Evolutionary conservation across 805 yeast genomes (phyloP).

Genomic region (Yamadazyma insecticola): DNA sequence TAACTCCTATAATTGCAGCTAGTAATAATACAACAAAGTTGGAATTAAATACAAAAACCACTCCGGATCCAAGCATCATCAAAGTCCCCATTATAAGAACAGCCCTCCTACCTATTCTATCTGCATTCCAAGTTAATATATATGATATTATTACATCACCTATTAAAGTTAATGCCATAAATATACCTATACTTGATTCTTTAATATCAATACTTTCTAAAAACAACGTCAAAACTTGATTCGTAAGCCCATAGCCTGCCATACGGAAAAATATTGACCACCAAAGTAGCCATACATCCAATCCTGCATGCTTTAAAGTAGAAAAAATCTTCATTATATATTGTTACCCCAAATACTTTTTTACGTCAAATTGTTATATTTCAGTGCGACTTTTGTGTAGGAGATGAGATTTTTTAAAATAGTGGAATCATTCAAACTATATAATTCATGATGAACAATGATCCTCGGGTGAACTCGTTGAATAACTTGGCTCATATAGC

Average conservation of each 20-base stretch:
- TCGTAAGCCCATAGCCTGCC: constrained; percentile 73
- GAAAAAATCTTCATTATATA: too few relatives aligned
- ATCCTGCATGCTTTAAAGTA: constrained; percentile 37
- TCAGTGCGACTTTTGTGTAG: too few relatives aligned
- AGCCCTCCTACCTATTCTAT: constrained; percentile 58
- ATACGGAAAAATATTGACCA: constrained; percentile 64
- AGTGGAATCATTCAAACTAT: too few relatives aligned
- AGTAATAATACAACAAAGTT: constrained; percentile 51
- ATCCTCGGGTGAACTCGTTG: constrained; percentile 23
- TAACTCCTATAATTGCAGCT: constrained; percentile 81
- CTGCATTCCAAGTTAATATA: constrained; percentile 73
- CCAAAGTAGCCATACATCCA: constrained; percentile 64
- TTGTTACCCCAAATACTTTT: too few relatives aligned
- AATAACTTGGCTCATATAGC: constrained; percentile 41
- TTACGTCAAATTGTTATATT: too few relatives aligned
- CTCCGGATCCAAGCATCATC: constrained; percentile 66
- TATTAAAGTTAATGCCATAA: constrained; percentile 74
- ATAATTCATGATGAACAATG: constrained; percentile 13
- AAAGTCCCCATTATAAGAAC: constrained; percentile 62
- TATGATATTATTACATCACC: constrained; percentile 78
- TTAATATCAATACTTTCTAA: constrained; percentile 50
- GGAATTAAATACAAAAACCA: constrained; percentile 53
- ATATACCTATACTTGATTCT: constrained; percentile 62
- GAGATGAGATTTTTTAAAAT: too few relatives aligned
- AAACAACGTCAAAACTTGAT: constrained; percentile 70